Percentiles rank a stretch among this genome's conserved stretches.
Evolutionary conservation across 2,329 filamentous ascomycete genomes (phyloP).

Genomic region (Trichoderma endophyticum): DNA sequence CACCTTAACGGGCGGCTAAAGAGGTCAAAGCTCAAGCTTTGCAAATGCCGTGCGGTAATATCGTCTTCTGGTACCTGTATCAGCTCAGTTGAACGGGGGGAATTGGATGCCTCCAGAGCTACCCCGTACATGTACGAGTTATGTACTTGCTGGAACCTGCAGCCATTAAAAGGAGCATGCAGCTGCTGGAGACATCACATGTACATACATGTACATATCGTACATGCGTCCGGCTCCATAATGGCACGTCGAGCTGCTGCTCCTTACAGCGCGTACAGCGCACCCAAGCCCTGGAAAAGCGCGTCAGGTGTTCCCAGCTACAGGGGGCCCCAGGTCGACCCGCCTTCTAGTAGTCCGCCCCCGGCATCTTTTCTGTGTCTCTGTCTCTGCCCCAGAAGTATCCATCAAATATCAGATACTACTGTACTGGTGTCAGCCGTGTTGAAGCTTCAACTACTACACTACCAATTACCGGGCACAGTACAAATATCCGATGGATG

Average conservation of each 20-base stretch:
- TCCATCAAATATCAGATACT: background rate
- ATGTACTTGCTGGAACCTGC: background rate
- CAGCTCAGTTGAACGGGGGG: background rate
- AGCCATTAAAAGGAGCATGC: conserved; percentile 7
- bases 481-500: background rate
- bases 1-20: background rate
- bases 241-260: conserved; percentile 2
- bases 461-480: background rate
- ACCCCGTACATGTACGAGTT: background rate
- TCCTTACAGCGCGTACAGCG: conserved; percentile 8
- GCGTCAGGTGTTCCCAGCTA: conserved; percentile 13
- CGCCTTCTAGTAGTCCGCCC: background rate
- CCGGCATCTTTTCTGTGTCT: background rate
- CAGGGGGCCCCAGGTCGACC: background rate
- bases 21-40: background rate
- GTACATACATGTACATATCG: background rate
- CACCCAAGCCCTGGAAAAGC: conserved; percentile 12
- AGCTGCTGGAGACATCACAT: conserved; percentile 7
- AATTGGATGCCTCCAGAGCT: background rate
- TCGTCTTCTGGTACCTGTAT: background rate
- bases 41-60: background rate
- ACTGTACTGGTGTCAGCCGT: background rate
- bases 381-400: background rate
- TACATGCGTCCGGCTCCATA: background rate
- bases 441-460: background rate